A percentile compares a stretch with the other conserved stretches of the same genome.
phyloP scores from a whole-genome alignment of 768 basidiomycete species.

The Trametes cingulata region DNA sequence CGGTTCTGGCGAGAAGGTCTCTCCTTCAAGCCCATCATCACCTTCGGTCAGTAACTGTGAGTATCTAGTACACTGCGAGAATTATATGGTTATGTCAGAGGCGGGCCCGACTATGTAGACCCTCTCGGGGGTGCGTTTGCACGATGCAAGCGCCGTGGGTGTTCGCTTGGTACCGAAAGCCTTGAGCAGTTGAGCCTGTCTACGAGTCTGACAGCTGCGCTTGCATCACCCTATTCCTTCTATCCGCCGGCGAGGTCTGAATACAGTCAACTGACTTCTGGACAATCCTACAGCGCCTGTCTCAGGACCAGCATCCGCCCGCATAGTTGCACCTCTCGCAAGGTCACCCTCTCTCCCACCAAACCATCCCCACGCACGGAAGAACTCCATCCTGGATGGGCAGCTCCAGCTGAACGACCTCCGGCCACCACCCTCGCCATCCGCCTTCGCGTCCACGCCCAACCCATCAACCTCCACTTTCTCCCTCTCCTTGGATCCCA shows the following conservation, averaged over 20 bases:
- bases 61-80: neutral
- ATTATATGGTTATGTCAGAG: neutral
- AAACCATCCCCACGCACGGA: conserved; percentile 77
- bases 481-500: conserved; percentile 37
- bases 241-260: too few relatives aligned
- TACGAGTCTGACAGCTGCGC: too few relatives aligned
- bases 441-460: conserved; percentile 26
- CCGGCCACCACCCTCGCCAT: conserved; percentile 16
- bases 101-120: too few relatives aligned
- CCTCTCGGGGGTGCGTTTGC: too few relatives aligned
- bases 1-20: neutral
- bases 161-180: too few relatives aligned
- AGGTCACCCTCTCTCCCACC: conserved; percentile 46
- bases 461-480: conserved; percentile 35
- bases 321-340: conserved; percentile 43
- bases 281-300: neutral
- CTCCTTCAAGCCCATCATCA: conserved; percentile 1
- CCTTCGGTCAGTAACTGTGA: conserved; percentile 3
- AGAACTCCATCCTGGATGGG: conserved; percentile 65
- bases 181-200: too few relatives aligned
- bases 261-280: neutral
- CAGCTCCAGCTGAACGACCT: conserved; percentile 37
- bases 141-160: too few relatives aligned
- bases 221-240: neutral
- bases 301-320: conserved; percentile 19